Base-by-base conservation (phyloP, 2,329 filamentous ascomycete genomes). In the Ceratocystis huliohia region DNA sequence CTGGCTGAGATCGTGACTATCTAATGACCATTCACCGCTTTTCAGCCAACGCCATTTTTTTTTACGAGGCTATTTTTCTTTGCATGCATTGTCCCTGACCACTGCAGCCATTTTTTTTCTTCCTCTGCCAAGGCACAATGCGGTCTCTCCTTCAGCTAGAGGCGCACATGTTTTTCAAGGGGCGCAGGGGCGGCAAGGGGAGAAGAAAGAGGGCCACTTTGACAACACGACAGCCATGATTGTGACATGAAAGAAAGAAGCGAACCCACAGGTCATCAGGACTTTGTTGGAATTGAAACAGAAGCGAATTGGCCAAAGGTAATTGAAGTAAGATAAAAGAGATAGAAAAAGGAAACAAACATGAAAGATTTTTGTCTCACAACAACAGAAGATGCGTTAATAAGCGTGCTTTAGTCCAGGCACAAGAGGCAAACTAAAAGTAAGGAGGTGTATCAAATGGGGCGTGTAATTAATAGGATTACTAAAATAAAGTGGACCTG, bases 11-110 rank as follows among this genome's bases (percentile, higher is more conserved):
- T 53, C 8, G 48, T 10, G 37, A 41, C 10, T 41, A 50, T 50
- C 5, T 0, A 48, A 22, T 48, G 46, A 5, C 7, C 6, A 59
- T 30, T 59, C 25, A 59, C 56, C 56, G 56, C 56, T 37, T 59
- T 59, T 37, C 30, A 59, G 56, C n/a, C 7, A 59, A 30, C 10
- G 20, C 25, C 25, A 3, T 15, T 28, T 28, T 56, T 25, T 56
- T 56, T n/a, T 48, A 48, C 20, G 20, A 10, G n/a, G 4, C 17
- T 20, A 10, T 53, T 53, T 22, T 20, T 53, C 48, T 53, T 25
- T 37, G n/a, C 28, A 33, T 59, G 56, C 56, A 59, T 59, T 59
- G 56, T 33, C 56, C 56, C 56, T 59, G 56, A n/a, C 56, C 56
- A 59, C 56, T 59, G 56, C 25, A 59, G 56, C 56, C 10, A 41